These are phyloP conservation scores for Salix dunnii DNA, from an alignment of 345 rosid species.

Conservation along the genomic window DNA sequence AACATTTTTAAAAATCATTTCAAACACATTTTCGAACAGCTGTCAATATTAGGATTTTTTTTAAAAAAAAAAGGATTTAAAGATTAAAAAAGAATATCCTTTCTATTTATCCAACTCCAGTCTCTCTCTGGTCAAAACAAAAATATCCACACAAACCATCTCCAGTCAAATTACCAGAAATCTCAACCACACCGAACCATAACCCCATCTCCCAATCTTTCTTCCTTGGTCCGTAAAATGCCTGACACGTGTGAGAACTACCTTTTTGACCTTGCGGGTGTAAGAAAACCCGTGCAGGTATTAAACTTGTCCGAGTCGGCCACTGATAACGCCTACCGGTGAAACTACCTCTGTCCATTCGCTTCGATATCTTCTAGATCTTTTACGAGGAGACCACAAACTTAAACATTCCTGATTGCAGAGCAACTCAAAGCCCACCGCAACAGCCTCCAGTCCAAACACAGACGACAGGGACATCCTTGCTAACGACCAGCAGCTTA, in stretches of 20 bases:
- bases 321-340: not conserved
- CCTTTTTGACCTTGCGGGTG: not conserved
- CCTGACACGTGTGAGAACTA: constrained; percentile 11
- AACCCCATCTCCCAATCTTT: not conserved
- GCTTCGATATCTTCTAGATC: constrained; percentile 10
- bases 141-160: not conserved
- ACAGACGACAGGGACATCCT: too few relatives aligned
- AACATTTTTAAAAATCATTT: too few relatives aligned
- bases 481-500: too few relatives aligned
- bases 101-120: not conserved
- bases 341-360: constrained; percentile 3
- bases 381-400: too few relatives aligned
- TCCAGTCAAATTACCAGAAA: not conserved
- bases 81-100: not conserved
- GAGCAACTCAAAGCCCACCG: too few relatives aligned
- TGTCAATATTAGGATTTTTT: too few relatives aligned
- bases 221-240: not conserved
- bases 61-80: not conserved
- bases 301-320: not conserved
- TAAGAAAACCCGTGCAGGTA: not conserved
- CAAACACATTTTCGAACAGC: too few relatives aligned
- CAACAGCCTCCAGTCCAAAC: too few relatives aligned
- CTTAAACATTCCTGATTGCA: too few relatives aligned
- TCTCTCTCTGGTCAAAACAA: not conserved
- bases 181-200: not conserved